Evolutionary conservation across 768 basidiomycete species (phyloP), one percentile per base, ranked within the genome.

Genomic region (Leccinum longicurvipes): DNA sequence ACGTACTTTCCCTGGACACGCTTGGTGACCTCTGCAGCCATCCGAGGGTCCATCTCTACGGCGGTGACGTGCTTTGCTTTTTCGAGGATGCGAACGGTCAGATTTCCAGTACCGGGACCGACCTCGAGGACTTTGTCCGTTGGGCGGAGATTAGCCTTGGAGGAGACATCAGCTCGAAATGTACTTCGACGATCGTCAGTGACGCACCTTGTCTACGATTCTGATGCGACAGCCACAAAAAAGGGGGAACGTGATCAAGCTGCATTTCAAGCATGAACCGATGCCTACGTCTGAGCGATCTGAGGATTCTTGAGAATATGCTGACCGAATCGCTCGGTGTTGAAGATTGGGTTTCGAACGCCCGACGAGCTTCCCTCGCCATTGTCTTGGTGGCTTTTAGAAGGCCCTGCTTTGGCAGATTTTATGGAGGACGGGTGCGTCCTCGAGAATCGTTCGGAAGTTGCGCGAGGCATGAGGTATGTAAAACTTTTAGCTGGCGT

Each of bases 101-200:
- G 72, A 70, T 99, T 98, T 61, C 97, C 96, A 8, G 96, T 98
- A 73, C 96, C 96, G 12, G 96, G 95, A 66, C 95, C 96, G 47
- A 98, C 93, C 75, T 98, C 96, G 49, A 99, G 84, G 31, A 98
- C 94, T 64, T 91, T 89, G 73, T 98, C 96, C 17, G 95, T 95
- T 1, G 93, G 91, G 58, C 89, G 87, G 39, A 99, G 76, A 66
- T 91, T 92, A 1, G 96, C 95, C 88, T 97, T 42, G 41, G 21
- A 53, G 17, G 29, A 15, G 17, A 9, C 17, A 58, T 62, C 47
- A 62, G 15, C 50, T 52, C 27, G 3, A 10, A 25, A n/a, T 12
- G 55, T 6, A 12, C n/a, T 14, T 28, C 5, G 15, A 49, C 3
- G 8, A 21, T 8, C 17, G 48, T 15, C 3, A 48, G 36, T 23